These are phyloP conservation scores for Nelumbo lutea DNA, from an alignment of 164 flowering plant species.

Conservation along the genomic window DNA sequence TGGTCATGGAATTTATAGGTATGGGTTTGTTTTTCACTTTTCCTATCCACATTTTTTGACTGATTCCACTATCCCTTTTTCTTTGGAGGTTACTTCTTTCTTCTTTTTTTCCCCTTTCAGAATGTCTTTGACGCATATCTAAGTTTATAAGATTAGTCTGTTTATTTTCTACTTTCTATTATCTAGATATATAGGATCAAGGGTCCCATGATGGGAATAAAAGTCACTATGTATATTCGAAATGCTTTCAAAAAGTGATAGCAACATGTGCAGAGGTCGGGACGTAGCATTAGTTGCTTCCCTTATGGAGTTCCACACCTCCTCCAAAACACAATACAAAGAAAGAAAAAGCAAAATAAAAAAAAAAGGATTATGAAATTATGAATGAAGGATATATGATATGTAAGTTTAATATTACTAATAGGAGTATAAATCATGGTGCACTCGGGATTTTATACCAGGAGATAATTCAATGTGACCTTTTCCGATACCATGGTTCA, in stretches of 20 bases:
- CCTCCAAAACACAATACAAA: too few relatives aligned
- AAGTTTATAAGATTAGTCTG: too few relatives aligned
- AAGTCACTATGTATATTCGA: not conserved
- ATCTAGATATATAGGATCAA: not conserved
- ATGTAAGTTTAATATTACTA: too few relatives aligned
- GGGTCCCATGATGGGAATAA: not conserved
- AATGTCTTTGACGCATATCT: too few relatives aligned
- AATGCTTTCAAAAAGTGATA: not conserved
- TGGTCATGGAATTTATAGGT: constrained; percentile 99
- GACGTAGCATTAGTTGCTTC: not conserved
- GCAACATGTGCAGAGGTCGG: not conserved
- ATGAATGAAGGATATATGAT: too few relatives aligned
- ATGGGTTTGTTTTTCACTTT: constrained; percentile 6
- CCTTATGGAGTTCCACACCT: not conserved
- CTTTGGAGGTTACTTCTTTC: not conserved
- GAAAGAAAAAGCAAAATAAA: too few relatives aligned
- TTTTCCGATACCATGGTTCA: too few relatives aligned
- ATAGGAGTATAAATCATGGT: too few relatives aligned
- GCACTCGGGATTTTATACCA: too few relatives aligned
- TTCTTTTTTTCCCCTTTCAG: not conserved
- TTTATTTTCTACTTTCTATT: not conserved
- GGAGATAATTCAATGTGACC: too few relatives aligned
- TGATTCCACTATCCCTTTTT: too few relatives aligned
- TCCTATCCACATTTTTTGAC: not conserved
- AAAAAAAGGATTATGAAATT: too few relatives aligned